A percentile compares a stretch with the other conserved stretches of the same genome.
phyloP scores from a whole-genome alignment of 2,329 filamentous ascomycete species.

The Arachnopeziza araneosa region DNA sequence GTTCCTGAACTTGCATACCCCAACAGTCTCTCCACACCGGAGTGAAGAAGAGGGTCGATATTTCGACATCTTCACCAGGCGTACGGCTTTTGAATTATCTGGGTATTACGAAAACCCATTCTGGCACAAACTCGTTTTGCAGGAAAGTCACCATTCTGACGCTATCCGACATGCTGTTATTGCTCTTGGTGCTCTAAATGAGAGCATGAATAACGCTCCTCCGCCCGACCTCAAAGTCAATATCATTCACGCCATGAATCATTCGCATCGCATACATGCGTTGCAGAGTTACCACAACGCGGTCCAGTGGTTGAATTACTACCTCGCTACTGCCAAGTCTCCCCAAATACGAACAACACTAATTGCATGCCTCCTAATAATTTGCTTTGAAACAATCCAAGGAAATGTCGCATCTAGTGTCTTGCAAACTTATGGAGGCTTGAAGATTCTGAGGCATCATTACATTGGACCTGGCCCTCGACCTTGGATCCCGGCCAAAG shows the following conservation, averaged over 20 bases:
- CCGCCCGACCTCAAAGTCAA: slow-evolving; percentile 27
- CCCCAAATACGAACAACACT: slow-evolving; percentile 36
- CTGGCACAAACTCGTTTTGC: slow-evolving; percentile 56
- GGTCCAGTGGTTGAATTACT: slow-evolving; percentile 43
- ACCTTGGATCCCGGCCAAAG: neutral
- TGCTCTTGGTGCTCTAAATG: slow-evolving; percentile 60
- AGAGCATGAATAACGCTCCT: slow-evolving; percentile 46
- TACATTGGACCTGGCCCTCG: slow-evolving; percentile 8
- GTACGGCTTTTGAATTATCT: slow-evolving; percentile 56
- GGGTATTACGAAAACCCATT: slow-evolving; percentile 61
- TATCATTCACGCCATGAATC: slow-evolving; percentile 37
- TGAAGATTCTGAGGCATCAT: slow-evolving; percentile 45
- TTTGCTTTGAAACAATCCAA: slow-evolving; percentile 29
- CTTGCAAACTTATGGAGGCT: slow-evolving; percentile 53
- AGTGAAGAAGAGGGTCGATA: slow-evolving; percentile 50
- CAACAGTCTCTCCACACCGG: slow-evolving; percentile 41
- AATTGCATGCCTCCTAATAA: slow-evolving; percentile 28
- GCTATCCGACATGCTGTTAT: slow-evolving; percentile 62
- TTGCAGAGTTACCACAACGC: slow-evolving; percentile 54
- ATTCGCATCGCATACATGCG: slow-evolving; percentile 53
- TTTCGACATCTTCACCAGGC: slow-evolving; percentile 54
- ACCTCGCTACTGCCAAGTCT: slow-evolving; percentile 38
- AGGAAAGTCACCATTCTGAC: slow-evolving; percentile 54
- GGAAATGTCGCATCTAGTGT: slow-evolving; percentile 54
- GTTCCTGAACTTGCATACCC: slow-evolving; percentile 12